Base-by-base conservation (phyloP, 768 basidiomycete species). In the Psilocybe subaeruginosa region DNA sequence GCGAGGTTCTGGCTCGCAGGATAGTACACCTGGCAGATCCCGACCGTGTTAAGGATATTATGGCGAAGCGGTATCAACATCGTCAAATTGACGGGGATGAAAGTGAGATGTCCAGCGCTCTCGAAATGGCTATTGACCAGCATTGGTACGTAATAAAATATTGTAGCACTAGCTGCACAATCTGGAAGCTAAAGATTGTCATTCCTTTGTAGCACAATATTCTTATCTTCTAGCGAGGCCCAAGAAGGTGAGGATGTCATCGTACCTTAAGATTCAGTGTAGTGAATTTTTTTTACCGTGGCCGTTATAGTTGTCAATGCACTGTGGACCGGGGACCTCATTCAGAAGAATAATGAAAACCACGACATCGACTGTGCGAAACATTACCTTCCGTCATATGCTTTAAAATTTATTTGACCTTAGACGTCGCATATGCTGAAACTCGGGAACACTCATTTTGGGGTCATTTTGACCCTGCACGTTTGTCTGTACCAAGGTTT, bases 51-150 rank as follows among this genome's bases (percentile, higher is more conserved):
- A 80, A 84, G 54, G 73, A 78, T 3, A 85, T 95, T 61, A 89
- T 97, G 88, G 88, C 90, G 11, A 88, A 85, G 2, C 84, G 96
- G 3, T 95, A 87, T 74, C 82, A 82, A 60, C 87, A 91, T 68
- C 74, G 77, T 43, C 88, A 93, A 70, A 69, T 79, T 37, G 92
- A 97, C 69, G 94, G 91, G 0, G 92, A 92, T 58, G 74, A 78
- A 49, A 92, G 91, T 61, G 89, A 88, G 46, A 82, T 87, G 66
- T 78, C 85, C 4, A 93, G 91, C 67, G 89, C 91, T 7, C 78
- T 97, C 46, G 96, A 98, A 72, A 77, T 89, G 72, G 95, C 96
- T n/a, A 92, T 97, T 62, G 96, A 98, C 73, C 85, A 92, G 56
- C 87, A 94, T 67, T 93, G 94, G 93, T 94, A 68, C 23, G 23